Base-by-base conservation (phyloP, 192 early-diverging fungal species). In the Allomyces macrogynus region DNA sequence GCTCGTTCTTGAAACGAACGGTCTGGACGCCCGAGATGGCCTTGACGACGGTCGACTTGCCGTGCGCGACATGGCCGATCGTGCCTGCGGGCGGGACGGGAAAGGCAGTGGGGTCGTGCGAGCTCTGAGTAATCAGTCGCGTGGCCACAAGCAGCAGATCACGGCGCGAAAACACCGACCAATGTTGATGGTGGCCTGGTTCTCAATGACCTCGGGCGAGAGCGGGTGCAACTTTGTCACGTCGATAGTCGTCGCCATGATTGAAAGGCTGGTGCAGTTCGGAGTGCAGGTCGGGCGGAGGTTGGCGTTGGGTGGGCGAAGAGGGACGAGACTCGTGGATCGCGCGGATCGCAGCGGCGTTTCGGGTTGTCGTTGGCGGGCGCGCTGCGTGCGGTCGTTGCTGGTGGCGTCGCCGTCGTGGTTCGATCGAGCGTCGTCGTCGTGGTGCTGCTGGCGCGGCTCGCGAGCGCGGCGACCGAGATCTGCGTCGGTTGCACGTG, bases 141-240 rank as follows among this genome's bases (percentile, higher is more conserved):
- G 24, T 18, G 32, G 62, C 18, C 16, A 8, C 5, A 5, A 16
- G 22, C 20, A 7, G n/a, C 12, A 64, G 24, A 66, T 22, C 18
- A 67, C 20, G 24, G 12, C 40, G 63, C 4, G 20, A 10, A 25
- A 44, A 61, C 23, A 65, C 40, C 27, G 75, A 91, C 95, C 94
- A 74, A 99, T 99, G 78, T 99, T 99, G 79, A 99, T 97, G 62
- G 95, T 99, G 61, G 95, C 95, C 79, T 99, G 95, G 65, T 88
- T 86, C 11, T 86, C 84, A 77, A 99, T 99, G 73, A 97, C 95
- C 78, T 97, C 93, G 26, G 89, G 89, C 43, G 88, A 89, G 40
- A 91, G 82, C 43, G 91, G 86, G 63, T 84, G 78, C 26, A 94
- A 78, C 42, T 61, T 65, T 18, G 79, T 23, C 22, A 63, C 44